phyloP scores from a whole-genome alignment of 2,329 filamentous ascomycete genomes.

The Coniella vitis region DNA sequence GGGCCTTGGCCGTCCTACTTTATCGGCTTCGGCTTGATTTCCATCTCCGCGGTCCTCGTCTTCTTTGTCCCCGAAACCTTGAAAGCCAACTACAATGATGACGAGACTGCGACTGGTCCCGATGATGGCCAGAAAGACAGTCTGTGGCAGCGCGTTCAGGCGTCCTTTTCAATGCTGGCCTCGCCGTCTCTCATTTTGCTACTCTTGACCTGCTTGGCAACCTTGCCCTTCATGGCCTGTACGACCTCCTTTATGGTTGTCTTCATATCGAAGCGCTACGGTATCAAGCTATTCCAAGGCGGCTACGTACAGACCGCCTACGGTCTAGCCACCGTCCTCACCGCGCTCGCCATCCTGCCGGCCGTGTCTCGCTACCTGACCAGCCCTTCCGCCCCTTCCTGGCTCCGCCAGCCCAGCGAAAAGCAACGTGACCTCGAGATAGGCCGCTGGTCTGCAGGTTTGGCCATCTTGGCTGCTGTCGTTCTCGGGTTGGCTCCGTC shows the following conservation, averaged over 20 bases:
- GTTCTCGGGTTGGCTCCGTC: conserved; percentile 22
- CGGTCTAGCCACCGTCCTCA: conserved; percentile 22
- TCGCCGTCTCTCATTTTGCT: conserved; percentile 17
- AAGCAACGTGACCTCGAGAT: conserved; percentile 24
- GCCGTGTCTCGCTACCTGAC: conserved; percentile 20
- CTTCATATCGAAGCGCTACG: conserved; percentile 27
- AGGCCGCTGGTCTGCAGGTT: conserved; percentile 22
- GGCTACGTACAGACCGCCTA: conserved; percentile 27
- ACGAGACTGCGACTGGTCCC: background rate
- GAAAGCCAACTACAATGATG: background rate
- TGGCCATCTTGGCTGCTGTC: conserved; percentile 20
- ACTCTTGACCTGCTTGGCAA: conserved; percentile 11
- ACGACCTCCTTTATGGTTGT: conserved; percentile 21
- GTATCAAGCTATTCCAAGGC: conserved; percentile 22
- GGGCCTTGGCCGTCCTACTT: conserved; percentile 24
- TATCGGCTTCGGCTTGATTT: conserved; percentile 16
- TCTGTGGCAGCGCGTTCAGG: conserved; percentile 6
- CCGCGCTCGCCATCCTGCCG: conserved; percentile 24
- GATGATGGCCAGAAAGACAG: background rate
- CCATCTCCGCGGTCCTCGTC: background rate
- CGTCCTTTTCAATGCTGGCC: conserved; percentile 10
- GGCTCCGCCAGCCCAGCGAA: conserved; percentile 16
- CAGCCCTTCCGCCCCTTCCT: conserved; percentile 16
- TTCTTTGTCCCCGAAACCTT: conserved; percentile 25
- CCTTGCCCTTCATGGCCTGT: conserved; percentile 7